Base-by-base conservation (phyloP, 768 basidiomycete species). In the Collybia sp. region DNA sequence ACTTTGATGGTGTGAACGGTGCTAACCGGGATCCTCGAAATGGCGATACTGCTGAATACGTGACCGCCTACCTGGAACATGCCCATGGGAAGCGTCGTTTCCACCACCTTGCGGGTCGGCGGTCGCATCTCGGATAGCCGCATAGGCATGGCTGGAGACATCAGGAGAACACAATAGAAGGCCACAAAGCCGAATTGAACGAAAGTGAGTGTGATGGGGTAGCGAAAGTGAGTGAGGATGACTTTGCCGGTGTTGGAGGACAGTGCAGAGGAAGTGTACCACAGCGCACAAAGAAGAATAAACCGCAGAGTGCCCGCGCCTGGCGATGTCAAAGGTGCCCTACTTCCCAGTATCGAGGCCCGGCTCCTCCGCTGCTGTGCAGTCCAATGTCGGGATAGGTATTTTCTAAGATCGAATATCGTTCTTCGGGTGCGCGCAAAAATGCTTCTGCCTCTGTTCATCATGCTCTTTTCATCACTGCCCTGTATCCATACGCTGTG, bases 1-100 rank as follows among this genome's bases (percentile, higher is more conserved):
- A 95, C 95, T 84, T 99, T 99, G 68, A 98, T 97, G 40, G 95
- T 98, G 64, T 99, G 96, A 12, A 97, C 93, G 0, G 96, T 99
- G 70, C 89, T 93, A 48, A 99, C 96, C 2, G 89, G 92, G 50
- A 97, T 95, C 42, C 93, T 76, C 41, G 93, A 92, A 44, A 97
- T 99, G 10, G 96, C 96, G 70, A 99, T 85, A 55, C 93, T 95
- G 13, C 93, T 93, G 63, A 96, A 97, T 58, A 99, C 92, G 62
- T 99, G 96, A 1, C 96, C 96, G 6, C 85, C 92, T 30, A 99
- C 94, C 67, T 99, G 96, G 63, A 99, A 99, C 50, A 88, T 76
- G 17, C 93, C 94, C 95, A 98, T 98, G 1, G 94, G 92, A 19
- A 96, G 61, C 2, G 94, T 96, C 47, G 75, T 88, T 48, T 67